A percentile compares a stretch with the other conserved stretches of the same genome.
Evolutionary conservation across 169 alveolate species (phyloP).

Genomic region (Ichthyophthirius multifiliis): DNA sequence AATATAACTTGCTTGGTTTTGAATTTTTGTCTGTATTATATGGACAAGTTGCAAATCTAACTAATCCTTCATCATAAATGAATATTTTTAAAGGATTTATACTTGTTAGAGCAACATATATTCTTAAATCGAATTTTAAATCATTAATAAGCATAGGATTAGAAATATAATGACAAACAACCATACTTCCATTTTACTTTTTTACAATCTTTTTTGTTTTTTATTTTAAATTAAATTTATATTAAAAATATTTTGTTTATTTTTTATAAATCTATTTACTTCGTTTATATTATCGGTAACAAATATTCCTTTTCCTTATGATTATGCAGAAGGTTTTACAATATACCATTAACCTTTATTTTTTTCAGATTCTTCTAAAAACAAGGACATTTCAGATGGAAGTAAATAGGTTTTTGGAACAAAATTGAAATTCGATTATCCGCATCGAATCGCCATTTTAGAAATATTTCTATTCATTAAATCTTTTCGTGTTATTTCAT

Average conservation of each 20-base stretch:
- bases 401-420: conserved; percentile 75
- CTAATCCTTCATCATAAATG: conserved; percentile 81
- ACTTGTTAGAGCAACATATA: conserved; percentile 75
- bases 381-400: conserved; percentile 58
- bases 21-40: conserved; percentile 12
- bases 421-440: conserved; percentile 64
- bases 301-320: conserved; percentile 82
- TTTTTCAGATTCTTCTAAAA: conserved; percentile 58
- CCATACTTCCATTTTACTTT: conserved; percentile 29
- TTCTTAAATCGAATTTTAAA: conserved; percentile 81
- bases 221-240: no score
- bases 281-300: conserved; percentile 66
- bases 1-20: conserved; percentile 7
- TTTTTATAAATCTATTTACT: conserved; percentile 24
- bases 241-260: neutral
- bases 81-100: conserved; percentile 74
- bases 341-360: conserved; percentile 64
- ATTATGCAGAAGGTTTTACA: conserved; percentile 77
- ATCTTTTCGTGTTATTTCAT: conserved; percentile 82
- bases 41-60: conserved; percentile 76
- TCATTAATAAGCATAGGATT: conserved; percentile 80
- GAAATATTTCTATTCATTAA: conserved; percentile 69
- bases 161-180: conserved; percentile 70
- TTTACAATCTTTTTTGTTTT: conserved; percentile 1
- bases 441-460: conserved; percentile 60